phyloP scores from a whole-genome alignment of 805 yeast genomes.

The Huiozyma sinensis region DNA sequence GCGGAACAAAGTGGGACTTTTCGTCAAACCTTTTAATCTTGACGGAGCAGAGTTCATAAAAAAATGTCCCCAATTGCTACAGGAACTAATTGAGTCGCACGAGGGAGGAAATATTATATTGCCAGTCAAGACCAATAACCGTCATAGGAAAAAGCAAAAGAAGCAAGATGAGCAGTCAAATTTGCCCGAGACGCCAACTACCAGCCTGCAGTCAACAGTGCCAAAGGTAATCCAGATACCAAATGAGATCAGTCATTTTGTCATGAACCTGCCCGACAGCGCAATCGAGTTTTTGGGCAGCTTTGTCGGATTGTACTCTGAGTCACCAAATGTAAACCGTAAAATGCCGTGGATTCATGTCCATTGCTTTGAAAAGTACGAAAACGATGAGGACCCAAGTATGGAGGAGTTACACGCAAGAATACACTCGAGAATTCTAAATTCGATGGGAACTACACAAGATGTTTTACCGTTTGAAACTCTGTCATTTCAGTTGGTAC shows the following conservation, averaged over 20 bases:
- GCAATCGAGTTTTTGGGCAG: constrained; percentile 76
- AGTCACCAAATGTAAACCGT: constrained; percentile 25
- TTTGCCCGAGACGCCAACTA: constrained; percentile 12
- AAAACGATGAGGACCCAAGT: constrained; percentile 64
- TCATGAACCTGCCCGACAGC: constrained; percentile 92
- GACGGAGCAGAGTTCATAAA: constrained; percentile 81
- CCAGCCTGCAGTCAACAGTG: constrained; percentile 31
- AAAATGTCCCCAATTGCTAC: constrained; percentile 42
- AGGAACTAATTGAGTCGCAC: constrained; percentile 33
- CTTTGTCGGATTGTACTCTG: constrained; percentile 60
- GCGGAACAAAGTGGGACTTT: constrained; percentile 48
- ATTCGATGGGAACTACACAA: constrained; percentile 36
- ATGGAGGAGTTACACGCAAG: constrained; percentile 58
- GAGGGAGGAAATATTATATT: constrained; percentile 31
- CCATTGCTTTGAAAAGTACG: constrained; percentile 86
- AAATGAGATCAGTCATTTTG: constrained; percentile 47
- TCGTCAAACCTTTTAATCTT: constrained; percentile 53
- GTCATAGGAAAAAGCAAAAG: constrained; percentile 31
- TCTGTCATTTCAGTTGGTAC: constrained; percentile 66
- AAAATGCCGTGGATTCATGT: constrained; percentile 70
- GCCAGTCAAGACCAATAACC: constrained; percentile 13
- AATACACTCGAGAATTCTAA: constrained; percentile 43
- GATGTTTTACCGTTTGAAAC: constrained; percentile 37
- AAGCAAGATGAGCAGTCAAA: constrained; percentile 12
- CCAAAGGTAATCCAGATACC: constrained; percentile 29